Base-by-base conservation (phyloP, 1,284 basidiomycete species). In the Malassezia caprae region DNA sequence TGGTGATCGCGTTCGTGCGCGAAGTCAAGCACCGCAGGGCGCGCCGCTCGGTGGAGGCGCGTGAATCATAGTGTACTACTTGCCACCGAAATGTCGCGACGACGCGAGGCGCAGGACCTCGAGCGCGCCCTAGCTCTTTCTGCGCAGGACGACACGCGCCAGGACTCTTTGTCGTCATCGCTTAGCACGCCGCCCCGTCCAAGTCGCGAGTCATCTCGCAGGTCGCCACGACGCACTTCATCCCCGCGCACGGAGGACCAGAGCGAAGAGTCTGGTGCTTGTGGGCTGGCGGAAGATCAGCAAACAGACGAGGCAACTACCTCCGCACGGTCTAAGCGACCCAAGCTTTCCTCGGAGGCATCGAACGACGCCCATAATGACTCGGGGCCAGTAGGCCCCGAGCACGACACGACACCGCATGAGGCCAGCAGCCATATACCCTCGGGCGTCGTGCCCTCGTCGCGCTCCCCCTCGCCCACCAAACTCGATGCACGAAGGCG, bases 1-100 rank as follows among this genome's bases (percentile, higher is more conserved):
- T 96, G 46, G 53, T 89, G 5, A 83, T 87, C 1, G 83, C 87
- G 0, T 79, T 84, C 3, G 59, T 88, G 3, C 63, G 53, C 31
- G 51, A 57, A 37, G 1, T 59, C 26, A 60, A 49, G 35, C 31
- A 19, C 31, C 30, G 40, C 47, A 42, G 21, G 24, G 32, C 32
- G 48, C 48, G 35, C 17, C 44, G 42, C 24, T 26, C 42, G 26
- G 42, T 43, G 42, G 28, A 43, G 42, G 26, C 24, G 24, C 42
- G 42, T 11, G 26, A 24, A 23, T 42, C 13, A 34, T 35, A 13
- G 19, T 35, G 35, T 42, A 34, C 24, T 27, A 8, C 1, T 43
- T n/a, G 42, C 28, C 28, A 8, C 21, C 47, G 43, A 21, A 48
- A 57, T 57, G 55, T 57, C 55, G 35, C 55, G 55, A 13, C 55